Conservation (phyloP, 1,139 yeast genomes). For the Candida sanyaensis region DNA sequence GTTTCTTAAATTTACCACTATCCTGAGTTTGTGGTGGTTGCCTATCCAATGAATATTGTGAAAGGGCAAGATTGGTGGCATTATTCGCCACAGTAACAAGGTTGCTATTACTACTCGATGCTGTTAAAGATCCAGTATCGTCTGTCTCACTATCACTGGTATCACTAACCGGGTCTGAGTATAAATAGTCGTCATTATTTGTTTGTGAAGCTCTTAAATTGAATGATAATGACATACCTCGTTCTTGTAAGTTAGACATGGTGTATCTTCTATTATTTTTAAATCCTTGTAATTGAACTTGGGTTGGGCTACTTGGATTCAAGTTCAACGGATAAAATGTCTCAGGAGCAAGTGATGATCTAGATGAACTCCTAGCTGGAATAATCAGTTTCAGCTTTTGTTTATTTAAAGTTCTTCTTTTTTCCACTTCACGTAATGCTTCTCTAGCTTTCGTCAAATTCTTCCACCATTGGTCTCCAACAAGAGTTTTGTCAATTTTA, state of each 20-base stretch:
- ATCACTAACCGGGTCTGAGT: slow-evolving; percentile 25
- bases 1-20: slow-evolving; percentile 4
- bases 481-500: slow-evolving; percentile 33
- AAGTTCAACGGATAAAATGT: slow-evolving; percentile 30
- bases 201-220: slow-evolving; percentile 58
- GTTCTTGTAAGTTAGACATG: slow-evolving; percentile 61
- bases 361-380: slow-evolving; percentile 9
- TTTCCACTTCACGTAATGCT: slow-evolving; percentile 40
- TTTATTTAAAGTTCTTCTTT: slow-evolving; percentile 19
- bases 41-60: not conserved
- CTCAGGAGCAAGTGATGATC: slow-evolving; percentile 11
- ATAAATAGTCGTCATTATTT: slow-evolving; percentile 28
- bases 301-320: slow-evolving; percentile 17
- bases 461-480: slow-evolving; percentile 62
- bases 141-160: slow-evolving; percentile 33
- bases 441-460: slow-evolving; percentile 60
- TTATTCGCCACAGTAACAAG: not conserved
- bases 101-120: not conserved
- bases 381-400: slow-evolving; percentile 13
- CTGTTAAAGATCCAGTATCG: slow-evolving; percentile 7
- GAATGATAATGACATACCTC: slow-evolving; percentile 67
- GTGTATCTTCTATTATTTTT: slow-evolving; percentile 44
- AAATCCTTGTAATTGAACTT: slow-evolving; percentile 19
- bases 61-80: slow-evolving; percentile 1
- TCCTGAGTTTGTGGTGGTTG: slow-evolving; percentile 3